Percentiles rank a stretch among this genome's conserved stretches.
These are phyloP conservation scores for Kodamaea kakaduensis DNA, from an alignment of 805 yeast species.

Conservation along the genomic window DNA sequence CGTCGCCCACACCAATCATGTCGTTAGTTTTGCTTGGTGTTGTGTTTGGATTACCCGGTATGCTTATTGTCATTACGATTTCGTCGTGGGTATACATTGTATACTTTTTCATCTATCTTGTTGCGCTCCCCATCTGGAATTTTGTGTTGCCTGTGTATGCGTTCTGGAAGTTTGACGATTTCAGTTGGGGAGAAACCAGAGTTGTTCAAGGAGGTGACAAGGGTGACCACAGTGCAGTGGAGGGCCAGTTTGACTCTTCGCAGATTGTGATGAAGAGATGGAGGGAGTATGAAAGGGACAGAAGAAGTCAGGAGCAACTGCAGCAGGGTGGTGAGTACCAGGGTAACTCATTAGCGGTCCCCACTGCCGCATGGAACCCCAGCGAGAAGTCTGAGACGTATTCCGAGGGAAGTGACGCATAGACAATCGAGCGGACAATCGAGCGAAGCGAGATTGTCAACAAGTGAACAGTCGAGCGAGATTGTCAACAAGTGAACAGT, in stretches of 20 bases:
- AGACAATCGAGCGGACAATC: too few species aligned
- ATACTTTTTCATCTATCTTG: slow-evolving; percentile 75
- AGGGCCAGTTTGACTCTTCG: slow-evolving; percentile 89
- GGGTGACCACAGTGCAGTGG: slow-evolving; percentile 60
- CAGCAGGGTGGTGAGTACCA: slow-evolving; percentile 10
- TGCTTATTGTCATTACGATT: slow-evolving; percentile 76
- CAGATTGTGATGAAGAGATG: slow-evolving; percentile 87
- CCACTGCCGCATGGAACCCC: slow-evolving; percentile 47
- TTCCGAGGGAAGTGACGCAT: slow-evolving; percentile 1
- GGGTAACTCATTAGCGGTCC: slow-evolving; percentile 32
- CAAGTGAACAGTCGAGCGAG: too few species aligned
- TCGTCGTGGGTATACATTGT: slow-evolving; percentile 65
- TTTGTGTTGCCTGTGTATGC: slow-evolving; percentile 82
- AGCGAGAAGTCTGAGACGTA: neutral
- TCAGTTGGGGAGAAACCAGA: slow-evolving; percentile 95
- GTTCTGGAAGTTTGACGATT: slow-evolving; percentile 93
- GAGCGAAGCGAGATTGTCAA: too few species aligned
- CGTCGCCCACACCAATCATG: slow-evolving; percentile 71
- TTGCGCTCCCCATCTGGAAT: slow-evolving; percentile 93
- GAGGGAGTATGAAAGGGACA: slow-evolving; percentile 85
- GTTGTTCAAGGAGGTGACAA: slow-evolving; percentile 66
- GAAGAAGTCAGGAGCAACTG: slow-evolving; percentile 33
- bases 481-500: too few species aligned
- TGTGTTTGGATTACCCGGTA: slow-evolving; percentile 82
- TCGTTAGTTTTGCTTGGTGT: slow-evolving; percentile 73